These are phyloP conservation scores for Phialophora chinensis DNA, from an alignment of 2,329 filamentous ascomycete genomes.

Conservation along the genomic window DNA sequence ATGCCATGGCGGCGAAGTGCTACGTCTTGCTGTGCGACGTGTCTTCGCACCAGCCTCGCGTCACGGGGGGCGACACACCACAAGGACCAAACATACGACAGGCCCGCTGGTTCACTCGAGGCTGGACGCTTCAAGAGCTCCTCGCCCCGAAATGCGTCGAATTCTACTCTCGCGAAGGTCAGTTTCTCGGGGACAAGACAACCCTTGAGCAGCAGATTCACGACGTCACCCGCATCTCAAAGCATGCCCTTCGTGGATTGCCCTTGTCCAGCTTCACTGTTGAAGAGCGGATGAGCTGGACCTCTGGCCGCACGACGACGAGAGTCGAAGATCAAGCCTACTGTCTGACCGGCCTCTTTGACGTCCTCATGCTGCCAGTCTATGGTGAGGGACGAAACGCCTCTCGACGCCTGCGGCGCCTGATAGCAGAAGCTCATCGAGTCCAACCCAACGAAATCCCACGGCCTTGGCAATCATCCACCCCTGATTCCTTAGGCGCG, in stretches of 20 bases:
- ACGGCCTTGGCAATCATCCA: neutral
- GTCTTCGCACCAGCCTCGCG: constrained; percentile 19
- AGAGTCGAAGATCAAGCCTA: constrained; percentile 39
- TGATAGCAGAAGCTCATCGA: constrained; percentile 15
- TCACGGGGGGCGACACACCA: constrained; percentile 28
- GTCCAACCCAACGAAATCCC: constrained; percentile 1
- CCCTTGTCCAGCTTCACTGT: neutral
- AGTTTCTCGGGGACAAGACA: neutral
- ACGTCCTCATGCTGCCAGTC: constrained; percentile 35
- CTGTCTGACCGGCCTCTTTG: constrained; percentile 40
- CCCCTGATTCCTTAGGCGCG: neutral
- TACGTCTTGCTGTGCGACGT: neutral
- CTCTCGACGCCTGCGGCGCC: constrained; percentile 22
- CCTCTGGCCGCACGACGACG: neutral
- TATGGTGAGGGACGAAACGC: constrained; percentile 35
- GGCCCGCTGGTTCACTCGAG: constrained; percentile 25
- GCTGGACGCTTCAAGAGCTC: neutral
- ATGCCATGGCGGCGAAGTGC: neutral
- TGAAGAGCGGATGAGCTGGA: neutral
- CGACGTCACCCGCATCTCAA: neutral
- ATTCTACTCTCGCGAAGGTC: neutral
- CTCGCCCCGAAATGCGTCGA: neutral
- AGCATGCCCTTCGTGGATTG: neutral
- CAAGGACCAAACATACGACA: constrained; percentile 37
- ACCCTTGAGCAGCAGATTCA: neutral